Conservation (phyloP, 2,329 filamentous ascomycete genomes). For the Fusarium sororula region DNA sequence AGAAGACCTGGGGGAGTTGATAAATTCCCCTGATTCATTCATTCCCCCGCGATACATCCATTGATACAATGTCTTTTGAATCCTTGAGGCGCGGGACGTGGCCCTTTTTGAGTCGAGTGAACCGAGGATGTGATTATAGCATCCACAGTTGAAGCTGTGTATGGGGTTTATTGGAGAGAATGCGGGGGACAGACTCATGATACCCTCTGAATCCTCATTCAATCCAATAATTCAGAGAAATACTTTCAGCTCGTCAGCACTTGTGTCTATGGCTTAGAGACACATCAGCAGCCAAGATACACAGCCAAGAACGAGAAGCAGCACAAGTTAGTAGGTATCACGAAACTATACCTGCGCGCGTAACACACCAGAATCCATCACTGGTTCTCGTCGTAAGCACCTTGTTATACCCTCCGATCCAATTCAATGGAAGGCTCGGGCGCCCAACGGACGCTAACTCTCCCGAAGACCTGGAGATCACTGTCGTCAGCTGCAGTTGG, state of each 20-base stretch:
- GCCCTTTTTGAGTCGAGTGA: slow-evolving; percentile 31
- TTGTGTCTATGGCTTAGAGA: slow-evolving; percentile 9
- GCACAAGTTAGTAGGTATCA: not conserved
- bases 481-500: not conserved
- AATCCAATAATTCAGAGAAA: not conserved
- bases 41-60: slow-evolving; percentile 5
- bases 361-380: not conserved
- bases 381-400: slow-evolving; percentile 20
- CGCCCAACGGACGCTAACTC: slow-evolving; percentile 10
- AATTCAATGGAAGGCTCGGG: not conserved
- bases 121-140: slow-evolving; percentile 31
- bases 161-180: not conserved
- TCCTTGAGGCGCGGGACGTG: slow-evolving; percentile 8
- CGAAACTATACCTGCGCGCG: slow-evolving; percentile 1
- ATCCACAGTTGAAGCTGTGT: slow-evolving; percentile 1
- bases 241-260: slow-evolving; percentile 21
- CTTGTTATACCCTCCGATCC: slow-evolving; percentile 9
- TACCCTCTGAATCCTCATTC: not conserved
- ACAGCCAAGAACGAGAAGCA: slow-evolving; percentile 4
- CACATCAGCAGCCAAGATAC: slow-evolving; percentile 10
- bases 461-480: slow-evolving; percentile 17
- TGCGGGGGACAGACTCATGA: not conserved
- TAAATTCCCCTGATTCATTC: not conserved
- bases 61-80: not conserved
- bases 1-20: not conserved